A percentile compares a stretch with the other conserved stretches of the same genome.
phyloP scores from a whole-genome alignment of 257 asterid species.

The Fraxinus pennsylvanica region DNA sequence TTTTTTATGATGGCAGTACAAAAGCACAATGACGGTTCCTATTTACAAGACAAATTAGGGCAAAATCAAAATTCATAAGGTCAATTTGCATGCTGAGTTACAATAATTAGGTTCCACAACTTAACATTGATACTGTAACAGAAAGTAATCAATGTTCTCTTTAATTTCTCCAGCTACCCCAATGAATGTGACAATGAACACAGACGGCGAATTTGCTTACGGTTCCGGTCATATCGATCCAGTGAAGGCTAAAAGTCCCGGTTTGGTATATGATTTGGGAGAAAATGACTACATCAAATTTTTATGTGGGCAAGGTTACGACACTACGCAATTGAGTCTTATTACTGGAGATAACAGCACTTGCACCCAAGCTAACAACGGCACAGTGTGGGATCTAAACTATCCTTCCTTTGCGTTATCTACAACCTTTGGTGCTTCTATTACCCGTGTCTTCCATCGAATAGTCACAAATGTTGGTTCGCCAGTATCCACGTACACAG shows the following conservation, averaged over 20 bases:
- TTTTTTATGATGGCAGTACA: too few relatives aligned
- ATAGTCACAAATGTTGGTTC: constrained; percentile 65
- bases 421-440: background rate
- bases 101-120: too few relatives aligned
- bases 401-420: constrained; percentile 60
- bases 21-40: too few relatives aligned
- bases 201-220: constrained; percentile 63
- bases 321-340: constrained; percentile 37
- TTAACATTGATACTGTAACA: too few relatives aligned
- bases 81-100: too few relatives aligned
- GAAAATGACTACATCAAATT: constrained; percentile 57
- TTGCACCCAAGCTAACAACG: constrained; percentile 45
- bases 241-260: constrained; percentile 50
- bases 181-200: constrained; percentile 28
- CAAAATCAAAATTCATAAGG: too few relatives aligned
- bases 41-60: too few relatives aligned
- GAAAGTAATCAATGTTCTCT: too few relatives aligned
- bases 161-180: constrained; percentile 32
- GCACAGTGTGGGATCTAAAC: constrained; percentile 61
- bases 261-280: constrained; percentile 53
- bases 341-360: constrained; percentile 53
- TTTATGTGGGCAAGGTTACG: constrained; percentile 74
- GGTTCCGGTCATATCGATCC: constrained; percentile 79
- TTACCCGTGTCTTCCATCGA: constrained; percentile 42
- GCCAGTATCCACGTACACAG: constrained; percentile 48